phyloP scores from a whole-genome alignment of 2,329 filamentous ascomycete species.

The Cercospora sp. region DNA sequence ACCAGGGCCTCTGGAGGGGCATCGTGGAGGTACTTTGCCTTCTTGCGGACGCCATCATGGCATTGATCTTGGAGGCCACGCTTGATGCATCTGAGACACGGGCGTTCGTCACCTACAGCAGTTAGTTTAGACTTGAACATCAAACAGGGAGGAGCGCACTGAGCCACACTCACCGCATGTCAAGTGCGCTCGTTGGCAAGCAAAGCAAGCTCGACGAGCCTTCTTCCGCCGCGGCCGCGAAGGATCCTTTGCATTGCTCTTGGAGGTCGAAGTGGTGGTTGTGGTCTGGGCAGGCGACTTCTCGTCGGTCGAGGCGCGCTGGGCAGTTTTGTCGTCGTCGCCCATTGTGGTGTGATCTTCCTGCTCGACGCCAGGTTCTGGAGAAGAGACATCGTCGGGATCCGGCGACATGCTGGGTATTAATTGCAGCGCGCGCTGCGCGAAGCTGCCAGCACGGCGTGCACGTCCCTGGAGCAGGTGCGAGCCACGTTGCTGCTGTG shows the following conservation, averaged over 20 bases:
- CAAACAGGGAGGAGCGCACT: not conserved
- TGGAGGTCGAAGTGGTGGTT: conserved; percentile 37
- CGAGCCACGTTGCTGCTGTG: conserved; percentile 42
- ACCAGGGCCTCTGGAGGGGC: conserved; percentile 85
- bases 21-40: conserved; percentile 98
- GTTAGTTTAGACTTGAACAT: conserved; percentile 11
- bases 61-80: conserved; percentile 86
- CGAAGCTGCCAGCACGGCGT: conserved; percentile 38
- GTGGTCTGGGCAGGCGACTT: conserved; percentile 35
- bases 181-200: conserved; percentile 93
- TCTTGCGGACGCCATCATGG: conserved; percentile 95
- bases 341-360: conserved; percentile 47
- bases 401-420: conserved; percentile 53
- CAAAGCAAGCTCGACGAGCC: conserved; percentile 90
- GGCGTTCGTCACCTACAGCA: conserved; percentile 80
- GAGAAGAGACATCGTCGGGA: conserved; percentile 51
- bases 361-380: conserved; percentile 47
- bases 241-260: conserved; percentile 74
- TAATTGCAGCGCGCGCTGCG: conserved; percentile 13
- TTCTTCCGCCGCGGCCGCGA: conserved; percentile 89
- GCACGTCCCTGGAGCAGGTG: conserved; percentile 38
- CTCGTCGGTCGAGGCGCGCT: conserved; percentile 43
- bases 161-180: conserved; percentile 80
- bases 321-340: conserved; percentile 39
- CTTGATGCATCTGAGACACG: conserved; percentile 92